A percentile compares a stretch with the other conserved stretches of the same genome.
Conservation (phyloP, 345 rosid genomes). For the Citrus hindsii region DNA sequence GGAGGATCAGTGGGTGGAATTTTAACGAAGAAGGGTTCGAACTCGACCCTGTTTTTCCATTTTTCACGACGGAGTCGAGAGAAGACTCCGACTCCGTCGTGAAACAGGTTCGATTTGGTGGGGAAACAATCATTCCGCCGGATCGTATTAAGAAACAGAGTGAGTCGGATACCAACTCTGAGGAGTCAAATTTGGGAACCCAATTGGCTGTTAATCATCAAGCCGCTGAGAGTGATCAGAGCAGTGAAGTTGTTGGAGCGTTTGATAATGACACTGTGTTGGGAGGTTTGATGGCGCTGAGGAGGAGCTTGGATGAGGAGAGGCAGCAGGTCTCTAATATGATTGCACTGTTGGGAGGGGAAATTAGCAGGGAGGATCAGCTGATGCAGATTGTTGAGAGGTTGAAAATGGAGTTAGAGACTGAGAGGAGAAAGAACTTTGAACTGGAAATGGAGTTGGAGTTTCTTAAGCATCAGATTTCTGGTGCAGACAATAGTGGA, state of each 20-base stretch:
- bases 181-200: slow-evolving; percentile 2
- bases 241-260: not conserved
- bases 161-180: slow-evolving; percentile 5
- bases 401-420: slow-evolving; percentile 48
- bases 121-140: slow-evolving; percentile 20
- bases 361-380: slow-evolving; percentile 48
- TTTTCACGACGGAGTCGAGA: slow-evolving; percentile 34
- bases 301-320: slow-evolving; percentile 70
- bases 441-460: slow-evolving; percentile 47
- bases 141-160: not conserved
- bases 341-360: slow-evolving; percentile 55
- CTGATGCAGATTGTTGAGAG: slow-evolving; percentile 39
- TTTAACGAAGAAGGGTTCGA: slow-evolving; percentile 70
- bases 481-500: slow-evolving; percentile 18
- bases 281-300: slow-evolving; percentile 41
- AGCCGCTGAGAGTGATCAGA: not conserved
- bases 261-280: slow-evolving; percentile 36
- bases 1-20: slow-evolving; percentile 94
- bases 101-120: slow-evolving; percentile 32
- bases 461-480: slow-evolving; percentile 28
- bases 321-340: slow-evolving; percentile 41
- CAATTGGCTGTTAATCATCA: not conserved
- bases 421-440: slow-evolving; percentile 40
- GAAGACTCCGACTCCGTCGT: slow-evolving; percentile 2
- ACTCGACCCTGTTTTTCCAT: slow-evolving; percentile 72